Evolutionary conservation across 2,329 filamentous ascomycete species (phyloP).

Genomic region (Didymella pinodella): DNA sequence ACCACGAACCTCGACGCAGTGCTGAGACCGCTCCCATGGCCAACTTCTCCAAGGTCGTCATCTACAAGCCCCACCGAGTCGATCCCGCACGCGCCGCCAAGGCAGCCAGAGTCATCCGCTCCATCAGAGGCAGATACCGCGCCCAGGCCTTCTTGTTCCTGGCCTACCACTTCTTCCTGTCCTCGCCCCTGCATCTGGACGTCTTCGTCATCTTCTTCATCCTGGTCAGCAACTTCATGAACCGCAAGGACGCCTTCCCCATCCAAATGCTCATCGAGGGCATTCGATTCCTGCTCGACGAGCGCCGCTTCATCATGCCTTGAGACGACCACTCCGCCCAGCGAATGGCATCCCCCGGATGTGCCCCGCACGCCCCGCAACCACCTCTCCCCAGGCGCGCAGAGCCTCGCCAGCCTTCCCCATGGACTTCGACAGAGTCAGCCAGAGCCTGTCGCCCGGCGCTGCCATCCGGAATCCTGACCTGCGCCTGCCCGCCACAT

Average conservation of each 20-base stretch:
- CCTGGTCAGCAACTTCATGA: slow-evolving; percentile 49
- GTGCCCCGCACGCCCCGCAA: slow-evolving; percentile 27
- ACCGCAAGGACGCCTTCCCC: slow-evolving; percentile 41
- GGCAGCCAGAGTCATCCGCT: slow-evolving; percentile 38
- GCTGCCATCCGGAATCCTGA: slow-evolving; percentile 49
- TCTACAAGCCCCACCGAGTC: slow-evolving; percentile 22
- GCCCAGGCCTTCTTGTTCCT: slow-evolving; percentile 45
- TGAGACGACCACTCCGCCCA: slow-evolving; percentile 17
- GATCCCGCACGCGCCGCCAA: slow-evolving; percentile 32
- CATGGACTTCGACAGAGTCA: slow-evolving; percentile 49
- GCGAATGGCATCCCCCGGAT: background rate
- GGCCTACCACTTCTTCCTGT: slow-evolving; percentile 47
- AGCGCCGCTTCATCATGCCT: slow-evolving; percentile 37
- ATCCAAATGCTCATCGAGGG: slow-evolving; percentile 38
- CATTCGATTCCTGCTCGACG: slow-evolving; percentile 38
- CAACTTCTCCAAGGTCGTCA: slow-evolving; percentile 24
- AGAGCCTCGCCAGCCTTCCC: slow-evolving; percentile 22
- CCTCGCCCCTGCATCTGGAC: slow-evolving; percentile 41
- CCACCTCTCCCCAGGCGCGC: slow-evolving; percentile 8
- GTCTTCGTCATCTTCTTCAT: slow-evolving; percentile 47
- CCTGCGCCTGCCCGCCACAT: slow-evolving; percentile 78
- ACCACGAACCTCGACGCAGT: background rate
- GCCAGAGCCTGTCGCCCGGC: slow-evolving; percentile 49
- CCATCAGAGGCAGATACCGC: slow-evolving; percentile 41
- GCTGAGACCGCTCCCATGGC: slow-evolving; percentile 20